A percentile compares a stretch with the other conserved stretches of the same genome.
phyloP scores from a whole-genome alignment of 1,284 basidiomycete species.

The Boletus semigastroideus region DNA sequence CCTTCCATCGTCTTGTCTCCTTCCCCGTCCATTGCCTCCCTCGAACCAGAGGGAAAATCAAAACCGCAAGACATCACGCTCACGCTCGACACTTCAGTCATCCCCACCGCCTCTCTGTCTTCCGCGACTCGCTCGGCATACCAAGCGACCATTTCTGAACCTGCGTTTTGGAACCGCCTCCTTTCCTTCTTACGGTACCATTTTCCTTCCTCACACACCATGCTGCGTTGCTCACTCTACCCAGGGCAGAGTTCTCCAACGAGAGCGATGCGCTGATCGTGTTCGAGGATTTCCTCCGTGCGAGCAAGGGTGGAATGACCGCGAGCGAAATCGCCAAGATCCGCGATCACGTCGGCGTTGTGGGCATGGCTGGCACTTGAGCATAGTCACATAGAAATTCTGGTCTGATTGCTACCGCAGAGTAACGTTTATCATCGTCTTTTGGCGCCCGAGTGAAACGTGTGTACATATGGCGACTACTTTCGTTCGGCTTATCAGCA shows the following conservation, averaged over 20 bases:
- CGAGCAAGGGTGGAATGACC: conserved; percentile 66
- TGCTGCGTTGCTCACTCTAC: conserved; percentile 11
- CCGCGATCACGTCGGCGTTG: conserved; percentile 70
- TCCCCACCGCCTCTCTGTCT: conserved; percentile 43
- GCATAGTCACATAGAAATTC: not conserved
- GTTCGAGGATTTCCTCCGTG: conserved; percentile 75
- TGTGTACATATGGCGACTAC: conserved; percentile 14
- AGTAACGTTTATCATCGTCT: conserved; percentile 17
- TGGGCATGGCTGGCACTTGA: conserved; percentile 77
- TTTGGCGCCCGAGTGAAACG: conserved; percentile 6
- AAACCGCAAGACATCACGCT: conserved; percentile 63
- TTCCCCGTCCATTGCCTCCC: conserved; percentile 52
- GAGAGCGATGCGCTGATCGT: conserved; percentile 57
- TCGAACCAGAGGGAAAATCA: conserved; percentile 34
- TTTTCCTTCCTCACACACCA: not conserved
- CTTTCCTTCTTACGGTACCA: conserved; percentile 61
- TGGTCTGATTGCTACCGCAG: conserved; percentile 5
- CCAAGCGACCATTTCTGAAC: conserved; percentile 66
- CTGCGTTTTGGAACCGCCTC: conserved; percentile 75
- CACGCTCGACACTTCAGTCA: conserved; percentile 54
- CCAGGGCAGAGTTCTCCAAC: conserved; percentile 55
- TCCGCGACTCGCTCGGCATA: conserved; percentile 53
- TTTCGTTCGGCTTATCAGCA: conserved; percentile 2
- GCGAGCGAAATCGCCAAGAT: conserved; percentile 78
- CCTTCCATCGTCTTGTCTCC: conserved; percentile 76